phyloP scores from a whole-genome alignment of 148 eudicot species.

The Salicornia ramosissima region DNA sequence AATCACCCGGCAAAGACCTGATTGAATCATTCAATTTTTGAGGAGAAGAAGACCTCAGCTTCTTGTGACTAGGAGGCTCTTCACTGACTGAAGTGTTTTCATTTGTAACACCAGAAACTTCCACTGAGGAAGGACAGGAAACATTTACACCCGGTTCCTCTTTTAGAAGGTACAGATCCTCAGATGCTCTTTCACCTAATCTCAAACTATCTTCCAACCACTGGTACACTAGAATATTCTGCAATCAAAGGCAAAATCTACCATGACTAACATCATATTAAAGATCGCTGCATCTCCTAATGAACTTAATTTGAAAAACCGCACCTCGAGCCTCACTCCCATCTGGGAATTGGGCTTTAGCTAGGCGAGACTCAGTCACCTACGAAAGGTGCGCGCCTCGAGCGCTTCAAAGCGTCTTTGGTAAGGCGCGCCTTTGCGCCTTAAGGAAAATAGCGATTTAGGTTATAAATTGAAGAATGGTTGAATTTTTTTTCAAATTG shows the following conservation, averaged over 20 bases:
- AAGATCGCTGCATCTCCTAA: not conserved
- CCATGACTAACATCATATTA: not conserved
- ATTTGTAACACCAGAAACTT: constrained; percentile 20
- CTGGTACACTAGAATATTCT: constrained; percentile 64
- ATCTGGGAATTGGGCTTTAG: too few species aligned
- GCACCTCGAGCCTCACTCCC: too few species aligned
- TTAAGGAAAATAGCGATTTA: too few species aligned
- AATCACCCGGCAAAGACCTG: constrained; percentile 31
- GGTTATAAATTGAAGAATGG: too few species aligned
- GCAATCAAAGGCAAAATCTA: constrained; percentile 20
- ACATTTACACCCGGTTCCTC: constrained; percentile 30
- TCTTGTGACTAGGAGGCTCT: constrained; percentile 27
- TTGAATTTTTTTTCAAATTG: too few species aligned
- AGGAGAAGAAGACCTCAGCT: constrained; percentile 32
- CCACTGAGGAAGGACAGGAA: constrained; percentile 16
- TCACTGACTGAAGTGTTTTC: constrained; percentile 23
- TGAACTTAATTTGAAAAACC: too few species aligned
- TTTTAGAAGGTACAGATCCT: constrained; percentile 48
- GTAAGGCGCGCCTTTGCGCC: too few species aligned
- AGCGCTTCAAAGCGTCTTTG: too few species aligned
- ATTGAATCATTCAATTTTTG: constrained; percentile 26
- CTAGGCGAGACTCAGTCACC: too few species aligned
- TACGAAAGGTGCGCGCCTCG: too few species aligned
- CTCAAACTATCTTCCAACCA: constrained; percentile 91
- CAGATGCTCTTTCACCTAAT: constrained; percentile 54